Conservation (phyloP, 2,329 filamentous ascomycete species). For the Fusarium anthophilum region DNA sequence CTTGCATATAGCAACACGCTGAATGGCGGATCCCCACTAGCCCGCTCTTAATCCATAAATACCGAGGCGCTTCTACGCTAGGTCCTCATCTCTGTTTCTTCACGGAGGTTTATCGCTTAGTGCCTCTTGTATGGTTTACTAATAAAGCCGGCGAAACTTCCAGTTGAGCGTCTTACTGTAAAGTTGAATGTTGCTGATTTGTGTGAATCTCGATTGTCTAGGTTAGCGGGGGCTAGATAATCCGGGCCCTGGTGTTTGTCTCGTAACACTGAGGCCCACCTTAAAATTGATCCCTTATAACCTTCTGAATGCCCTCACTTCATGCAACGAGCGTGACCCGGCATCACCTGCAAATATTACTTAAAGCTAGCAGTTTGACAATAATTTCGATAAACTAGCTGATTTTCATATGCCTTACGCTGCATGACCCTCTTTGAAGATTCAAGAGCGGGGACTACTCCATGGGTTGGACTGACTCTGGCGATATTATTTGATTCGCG, state of each 20-base stretch:
- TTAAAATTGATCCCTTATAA: background rate
- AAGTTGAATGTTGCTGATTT: background rate
- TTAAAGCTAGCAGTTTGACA: background rate
- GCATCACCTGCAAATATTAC: background rate
- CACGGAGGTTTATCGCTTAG: background rate
- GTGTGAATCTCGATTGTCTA: background rate
- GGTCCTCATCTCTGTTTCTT: background rate
- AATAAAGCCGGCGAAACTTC: background rate
- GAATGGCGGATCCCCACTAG: rapidly evolving
- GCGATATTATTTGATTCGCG: background rate
- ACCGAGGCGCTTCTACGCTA: background rate
- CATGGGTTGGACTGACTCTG: background rate
- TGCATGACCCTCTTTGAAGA: background rate
- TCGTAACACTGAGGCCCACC: background rate
- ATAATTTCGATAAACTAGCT: background rate
- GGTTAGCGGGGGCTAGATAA: background rate
- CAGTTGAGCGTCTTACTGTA: background rate
- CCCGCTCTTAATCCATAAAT: rapidly evolving
- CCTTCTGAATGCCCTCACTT: background rate
- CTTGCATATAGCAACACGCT: background rate
- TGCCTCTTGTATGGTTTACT: rapidly evolving
- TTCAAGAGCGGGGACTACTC: background rate
- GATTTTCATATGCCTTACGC: background rate
- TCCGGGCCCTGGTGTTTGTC: background rate
- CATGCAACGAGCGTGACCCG: background rate